Evolutionary conservation across 129 eudicot genomes (phyloP), one percentile per base, ranked within the genome.

Genomic region (Flaveria ramosissima): DNA sequence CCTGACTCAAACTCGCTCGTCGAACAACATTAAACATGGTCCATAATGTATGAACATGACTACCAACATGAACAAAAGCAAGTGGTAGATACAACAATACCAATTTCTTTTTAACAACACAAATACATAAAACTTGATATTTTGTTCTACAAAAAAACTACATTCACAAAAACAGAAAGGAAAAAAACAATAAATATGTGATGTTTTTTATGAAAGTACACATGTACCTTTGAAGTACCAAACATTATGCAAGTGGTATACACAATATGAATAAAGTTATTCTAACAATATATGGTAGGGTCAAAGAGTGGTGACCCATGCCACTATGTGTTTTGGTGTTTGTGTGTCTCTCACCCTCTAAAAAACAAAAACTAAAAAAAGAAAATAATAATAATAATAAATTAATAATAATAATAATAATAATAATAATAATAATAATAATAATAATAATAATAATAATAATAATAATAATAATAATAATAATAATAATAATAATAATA

Each of bases 161-260:
- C 3, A 59, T 10, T 21, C 15, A 24, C 2, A 11, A 45, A 45
- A 2, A 45, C 65, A 59, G 24, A 56, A 23, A 59, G 16, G 3
- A 60, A 60, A 23, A 10, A 41, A 60, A 74, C 11, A 39, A n/a
- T n/a, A 23, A 55, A 30, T 19, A 32, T 62, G 63, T 63, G 51
- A 62, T 17, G 7, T 67, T 48, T 24, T n/a, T 27, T 75, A 52
- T 36, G 36, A 64, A n/a, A 12, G 79, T 75, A 64, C 79, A 75
- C 63, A 48, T 16, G 79, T 75, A 62, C 72, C 48, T 63, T 61
- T 46, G 24, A 26, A 60, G 70, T 74, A 74, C 78, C 64, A 71
- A 74, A 59, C 69, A 57, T 74, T 74, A 26, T 74, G 78, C 70
- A 74, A 71, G 39, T 71, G 66, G 52, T 55, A 53, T 19, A 55